Evolutionary conservation across 371 early-diverging fungal genomes (phyloP).

Genomic region (Rhizomucor miehei): DNA sequence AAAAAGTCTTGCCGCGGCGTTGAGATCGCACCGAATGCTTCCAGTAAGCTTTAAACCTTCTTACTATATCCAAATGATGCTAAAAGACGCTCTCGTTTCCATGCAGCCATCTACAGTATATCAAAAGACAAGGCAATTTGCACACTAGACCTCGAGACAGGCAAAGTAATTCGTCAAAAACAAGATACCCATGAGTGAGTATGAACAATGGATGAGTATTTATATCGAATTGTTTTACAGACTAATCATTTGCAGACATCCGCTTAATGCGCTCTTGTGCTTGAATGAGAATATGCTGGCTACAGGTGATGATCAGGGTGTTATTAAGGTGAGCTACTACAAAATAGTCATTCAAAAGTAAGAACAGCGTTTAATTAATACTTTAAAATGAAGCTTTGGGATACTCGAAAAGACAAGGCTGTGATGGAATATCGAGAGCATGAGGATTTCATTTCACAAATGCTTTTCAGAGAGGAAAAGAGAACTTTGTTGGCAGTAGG

Average conservation of each 20-base stretch:
- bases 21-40: constrained; percentile 72
- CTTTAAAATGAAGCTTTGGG: too few species aligned
- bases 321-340: constrained; percentile 68
- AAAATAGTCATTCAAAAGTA: too few species aligned
- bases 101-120: constrained; percentile 59
- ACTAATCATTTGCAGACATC: constrained; percentile 37
- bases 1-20: constrained; percentile 84
- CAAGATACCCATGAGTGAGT: constrained; percentile 75
- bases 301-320: constrained; percentile 90
- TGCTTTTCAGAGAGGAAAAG: constrained; percentile 62
- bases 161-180: constrained; percentile 55
- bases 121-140: constrained; percentile 81
- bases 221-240: background rate
- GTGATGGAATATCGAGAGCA: constrained; percentile 75
- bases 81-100: constrained; percentile 39
- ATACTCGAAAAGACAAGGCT: constrained; percentile 67
- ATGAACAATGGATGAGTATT: background rate
- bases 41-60: constrained; percentile 32
- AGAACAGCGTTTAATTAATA: too few species aligned
- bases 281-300: constrained; percentile 75
- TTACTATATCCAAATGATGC: too few species aligned
- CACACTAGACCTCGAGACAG: constrained; percentile 68
- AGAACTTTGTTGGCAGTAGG: constrained; percentile 71
- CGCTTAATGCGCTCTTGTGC: constrained; percentile 69
- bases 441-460: constrained; percentile 85